Base-by-base conservation (phyloP, 768 basidiomycete genomes). In the Lactifluus echinatus region DNA sequence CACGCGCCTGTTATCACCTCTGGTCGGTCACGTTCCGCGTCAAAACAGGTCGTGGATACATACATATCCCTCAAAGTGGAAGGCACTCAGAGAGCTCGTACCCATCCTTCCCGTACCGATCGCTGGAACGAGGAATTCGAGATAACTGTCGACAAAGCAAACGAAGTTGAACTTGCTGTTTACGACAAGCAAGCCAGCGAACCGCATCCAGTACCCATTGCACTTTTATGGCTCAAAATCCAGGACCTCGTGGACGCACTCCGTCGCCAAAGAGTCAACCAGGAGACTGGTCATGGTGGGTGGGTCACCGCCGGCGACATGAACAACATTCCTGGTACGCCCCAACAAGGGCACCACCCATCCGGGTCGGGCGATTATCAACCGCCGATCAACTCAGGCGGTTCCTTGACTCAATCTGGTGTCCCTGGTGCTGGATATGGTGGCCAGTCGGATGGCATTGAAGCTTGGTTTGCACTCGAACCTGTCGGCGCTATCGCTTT, bases 41-140 rank as follows among this genome's bases (percentile, higher is more conserved):
- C 86, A 26, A 93, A 92, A 65, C 82, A 85, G 58, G 72, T 72
- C 44, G 73, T 80, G 56, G 96, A 99, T 69, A 95, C 96, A 1
- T 82, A 83, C 68, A 89, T 98, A 42, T 91, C 91, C 33, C 81
- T 98, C 73, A 96, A 97, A 68, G 89, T 98, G 11, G 96, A 99
- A 75, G 93, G 95, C 21, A 93, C 90, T 19, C 89, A 93, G 64
- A 79, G 90, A 14, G 95, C 92, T 4, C 84, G 86, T 56, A 93
- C 94, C 0, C 93, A 95, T 68, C 89, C 92, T 8, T 86, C 93
- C 10, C 85, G 93, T 57, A 96, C 87, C 28, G 96, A 98, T 72
- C 85, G 89, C 44, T 99, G 96, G 96, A 91, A 92, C 68, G 94
- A 99, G 71, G 90, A 93, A 57, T 97, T 98, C 61, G 93, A 95